Conservation (phyloP, 441 rosid species). For the Populus hybrid region DNA sequence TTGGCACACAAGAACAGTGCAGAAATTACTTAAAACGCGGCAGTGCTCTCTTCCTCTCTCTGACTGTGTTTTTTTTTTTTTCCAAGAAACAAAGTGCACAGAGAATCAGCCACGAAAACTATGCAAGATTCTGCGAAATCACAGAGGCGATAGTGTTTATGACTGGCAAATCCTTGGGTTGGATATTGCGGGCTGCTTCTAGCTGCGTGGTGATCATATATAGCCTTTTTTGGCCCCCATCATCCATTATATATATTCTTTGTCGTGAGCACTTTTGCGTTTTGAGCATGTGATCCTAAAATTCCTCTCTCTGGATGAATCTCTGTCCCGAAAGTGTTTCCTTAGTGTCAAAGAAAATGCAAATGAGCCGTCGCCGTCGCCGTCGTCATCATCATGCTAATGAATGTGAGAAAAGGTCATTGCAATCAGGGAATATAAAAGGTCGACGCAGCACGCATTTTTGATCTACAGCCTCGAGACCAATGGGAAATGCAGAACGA, state of each 20-base stretch:
- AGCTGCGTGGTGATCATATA: no score
- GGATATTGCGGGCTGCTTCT: not conserved
- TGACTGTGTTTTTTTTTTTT: no score
- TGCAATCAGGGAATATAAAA: not conserved
- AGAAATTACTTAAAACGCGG: no score
- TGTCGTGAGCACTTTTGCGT: not conserved
- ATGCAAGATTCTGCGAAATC: no score
- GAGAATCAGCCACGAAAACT: no score
- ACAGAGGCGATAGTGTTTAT: no score
- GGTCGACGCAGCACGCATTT: not conserved
- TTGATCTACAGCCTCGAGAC: not conserved
- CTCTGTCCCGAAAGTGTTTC: slow-evolving; percentile 13
- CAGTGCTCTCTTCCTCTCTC: no score
- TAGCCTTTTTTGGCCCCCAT: not conserved
- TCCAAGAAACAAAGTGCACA: no score
- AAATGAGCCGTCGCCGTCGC: not conserved
- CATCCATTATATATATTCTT: not conserved
- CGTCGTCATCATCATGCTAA: not conserved
- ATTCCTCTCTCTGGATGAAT: slow-evolving; percentile 1
- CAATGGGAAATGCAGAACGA: not conserved
- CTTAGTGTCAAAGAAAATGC: slow-evolving; percentile 31
- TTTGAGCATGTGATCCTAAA: not conserved
- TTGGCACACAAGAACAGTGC: no score
- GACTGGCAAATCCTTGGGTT: not conserved
- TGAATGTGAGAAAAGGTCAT: not conserved